phyloP scores from a whole-genome alignment of 768 basidiomycete genomes.

The Boletus pseudopeckii region DNA sequence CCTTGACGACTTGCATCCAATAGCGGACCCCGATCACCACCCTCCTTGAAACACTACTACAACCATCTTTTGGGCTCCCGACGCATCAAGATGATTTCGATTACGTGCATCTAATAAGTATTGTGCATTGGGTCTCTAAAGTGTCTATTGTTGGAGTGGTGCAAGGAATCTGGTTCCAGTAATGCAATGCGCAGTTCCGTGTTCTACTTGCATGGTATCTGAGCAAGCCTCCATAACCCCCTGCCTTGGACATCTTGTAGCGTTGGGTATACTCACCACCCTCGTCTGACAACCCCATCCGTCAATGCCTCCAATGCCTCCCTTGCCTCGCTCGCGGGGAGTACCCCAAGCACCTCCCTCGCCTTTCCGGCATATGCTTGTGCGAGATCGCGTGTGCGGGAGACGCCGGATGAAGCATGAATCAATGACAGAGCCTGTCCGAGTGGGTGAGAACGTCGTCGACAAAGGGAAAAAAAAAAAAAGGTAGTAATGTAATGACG shows the following conservation, averaged over 20 bases:
- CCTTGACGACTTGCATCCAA: background rate
- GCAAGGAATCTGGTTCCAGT: background rate
- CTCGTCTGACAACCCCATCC: constrained; percentile 61
- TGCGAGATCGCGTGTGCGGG: constrained; percentile 78
- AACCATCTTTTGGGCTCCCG: too few relatives aligned
- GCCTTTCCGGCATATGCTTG: constrained; percentile 73
- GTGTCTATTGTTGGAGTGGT: background rate
- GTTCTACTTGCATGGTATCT: constrained; percentile 2
- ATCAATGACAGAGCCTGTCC: constrained; percentile 58
- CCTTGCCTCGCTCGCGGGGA: constrained; percentile 83
- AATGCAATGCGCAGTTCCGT: background rate
- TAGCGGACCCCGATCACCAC: constrained; percentile 24
- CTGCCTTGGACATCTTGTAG: too few relatives aligned
- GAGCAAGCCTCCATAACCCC: too few relatives aligned
- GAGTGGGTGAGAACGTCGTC: background rate
- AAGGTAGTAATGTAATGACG: background rate
- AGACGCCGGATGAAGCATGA: constrained; percentile 65
- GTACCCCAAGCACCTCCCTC: constrained; percentile 55
- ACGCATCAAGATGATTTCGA: background rate
- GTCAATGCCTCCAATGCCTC: constrained; percentile 71
- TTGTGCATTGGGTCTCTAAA: background rate
- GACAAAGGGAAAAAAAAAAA: background rate
- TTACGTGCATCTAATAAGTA: constrained; percentile 2
- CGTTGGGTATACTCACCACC: constrained; percentile 34
- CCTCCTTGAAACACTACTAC: background rate